phyloP scores from a whole-genome alignment of 2,329 filamentous ascomycete genomes.

The Pseudodiploospora longispora region DNA sequence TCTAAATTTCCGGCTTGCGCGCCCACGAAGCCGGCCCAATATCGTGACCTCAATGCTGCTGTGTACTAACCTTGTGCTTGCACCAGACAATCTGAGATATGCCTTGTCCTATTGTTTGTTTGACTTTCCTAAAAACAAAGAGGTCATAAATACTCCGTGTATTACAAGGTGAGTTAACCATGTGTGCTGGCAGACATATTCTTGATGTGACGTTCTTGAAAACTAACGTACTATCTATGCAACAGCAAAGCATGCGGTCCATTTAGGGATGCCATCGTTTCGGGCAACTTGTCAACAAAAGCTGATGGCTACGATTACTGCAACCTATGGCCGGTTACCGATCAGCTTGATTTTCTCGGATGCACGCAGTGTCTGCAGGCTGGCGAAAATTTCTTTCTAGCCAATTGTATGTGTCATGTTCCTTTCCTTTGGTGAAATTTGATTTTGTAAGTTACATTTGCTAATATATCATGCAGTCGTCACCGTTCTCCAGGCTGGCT shows the following conservation, averaged over 20 bases:
- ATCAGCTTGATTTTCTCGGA: slow-evolving; percentile 26
- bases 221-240: not conserved
- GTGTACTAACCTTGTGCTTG: slow-evolving; percentile 8
- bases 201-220: not conserved
- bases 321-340: slow-evolving; percentile 33
- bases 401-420: slow-evolving; percentile 40
- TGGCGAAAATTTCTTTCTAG: slow-evolving; percentile 31
- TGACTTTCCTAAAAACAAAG: slow-evolving; percentile 35
- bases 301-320: slow-evolving; percentile 47
- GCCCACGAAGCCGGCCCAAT: not conserved
- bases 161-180: slow-evolving; percentile 37
- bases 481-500: slow-evolving; percentile 46
- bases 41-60: not conserved
- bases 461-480: slow-evolving; percentile 30
- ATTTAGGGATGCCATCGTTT: slow-evolving; percentile 38
- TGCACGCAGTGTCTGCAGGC: slow-evolving; percentile 41
- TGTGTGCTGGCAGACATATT: not conserved
- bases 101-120: slow-evolving; percentile 48
- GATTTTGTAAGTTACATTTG: not conserved
- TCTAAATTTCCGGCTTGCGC: too few species aligned
- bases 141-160: slow-evolving; percentile 37
- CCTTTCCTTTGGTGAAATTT: not conserved
- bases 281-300: slow-evolving; percentile 39
- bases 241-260: slow-evolving; percentile 44
- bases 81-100: slow-evolving; percentile 50